These are phyloP conservation scores for Oryza coarctata DNA, from an alignment of 176 grass and related monocot species.

Conservation along the genomic window DNA sequence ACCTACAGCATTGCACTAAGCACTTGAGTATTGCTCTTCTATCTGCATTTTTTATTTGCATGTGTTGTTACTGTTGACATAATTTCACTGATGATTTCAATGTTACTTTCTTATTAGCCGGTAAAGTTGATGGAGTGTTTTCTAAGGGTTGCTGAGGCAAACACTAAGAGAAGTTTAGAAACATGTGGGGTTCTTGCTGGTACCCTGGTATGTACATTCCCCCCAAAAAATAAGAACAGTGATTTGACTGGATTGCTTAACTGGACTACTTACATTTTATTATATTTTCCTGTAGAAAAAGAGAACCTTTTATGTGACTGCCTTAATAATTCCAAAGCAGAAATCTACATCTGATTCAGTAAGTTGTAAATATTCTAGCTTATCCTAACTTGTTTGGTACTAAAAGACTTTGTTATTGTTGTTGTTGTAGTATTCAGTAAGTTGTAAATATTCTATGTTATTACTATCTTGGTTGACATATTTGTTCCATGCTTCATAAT, in stretches of 20 bases:
- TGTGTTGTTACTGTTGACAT: slow-evolving; percentile 6
- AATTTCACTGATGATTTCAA: slow-evolving; percentile 18
- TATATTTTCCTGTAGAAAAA: slow-evolving; percentile 79
- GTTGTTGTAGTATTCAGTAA: too few species aligned
- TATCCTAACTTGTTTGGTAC: too few species aligned
- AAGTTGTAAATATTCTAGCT: slow-evolving; percentile 45
- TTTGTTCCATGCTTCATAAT: neutral
- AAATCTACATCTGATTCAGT: slow-evolving; percentile 93
- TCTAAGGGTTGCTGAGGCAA: slow-evolving; percentile 89
- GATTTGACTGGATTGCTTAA: slow-evolving; percentile 33
- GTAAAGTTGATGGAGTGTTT: slow-evolving; percentile 97
- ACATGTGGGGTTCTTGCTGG: slow-evolving; percentile 99
- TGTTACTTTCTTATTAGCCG: slow-evolving; percentile 57
- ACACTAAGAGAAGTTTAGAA: slow-evolving; percentile 91
- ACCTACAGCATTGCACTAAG: slow-evolving; percentile 7
- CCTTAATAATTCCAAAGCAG: slow-evolving; percentile 98
- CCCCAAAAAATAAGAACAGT: slow-evolving; percentile 5
- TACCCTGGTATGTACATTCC: slow-evolving; percentile 67
- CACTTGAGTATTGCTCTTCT: slow-evolving; percentile 8
- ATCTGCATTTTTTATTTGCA: slow-evolving; percentile 42
- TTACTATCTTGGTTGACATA: slow-evolving; percentile 15
- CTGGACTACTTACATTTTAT: slow-evolving; percentile 39
- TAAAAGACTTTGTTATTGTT: too few species aligned
- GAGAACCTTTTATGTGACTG: slow-evolving; percentile 86
- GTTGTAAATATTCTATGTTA: slow-evolving; percentile 28